Evolutionary conservation across 2,329 filamentous ascomycete genomes (phyloP).

Genomic region (Lojkania enalia): DNA sequence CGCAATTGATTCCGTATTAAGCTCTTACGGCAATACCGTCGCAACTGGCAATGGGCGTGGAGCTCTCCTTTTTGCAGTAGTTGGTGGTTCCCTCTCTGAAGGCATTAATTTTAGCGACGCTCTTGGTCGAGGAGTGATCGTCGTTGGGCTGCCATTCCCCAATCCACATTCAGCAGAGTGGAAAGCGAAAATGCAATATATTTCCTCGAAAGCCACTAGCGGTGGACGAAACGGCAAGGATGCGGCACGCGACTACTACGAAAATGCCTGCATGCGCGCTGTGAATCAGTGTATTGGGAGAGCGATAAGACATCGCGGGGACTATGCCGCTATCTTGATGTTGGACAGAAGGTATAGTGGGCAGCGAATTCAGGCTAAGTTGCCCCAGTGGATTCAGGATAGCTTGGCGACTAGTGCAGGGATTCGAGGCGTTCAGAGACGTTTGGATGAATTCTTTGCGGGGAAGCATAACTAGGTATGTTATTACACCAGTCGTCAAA

Average conservation of each 20-base stretch:
- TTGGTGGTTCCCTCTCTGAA: slow-evolving; percentile 93
- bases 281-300: slow-evolving; percentile 96
- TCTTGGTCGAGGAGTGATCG: slow-evolving; percentile 83
- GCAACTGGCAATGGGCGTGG: slow-evolving; percentile 57
- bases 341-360: slow-evolving; percentile 79
- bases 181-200: slow-evolving; percentile 87
- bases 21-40: slow-evolving; percentile 72
- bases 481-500: background rate
- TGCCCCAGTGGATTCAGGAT: slow-evolving; percentile 85
- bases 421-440: slow-evolving; percentile 49
- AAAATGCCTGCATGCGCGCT: slow-evolving; percentile 93
- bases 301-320: slow-evolving; percentile 82
- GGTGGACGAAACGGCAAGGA: slow-evolving; percentile 44
- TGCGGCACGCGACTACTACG: slow-evolving; percentile 77
- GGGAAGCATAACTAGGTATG: slow-evolving; percentile 23
- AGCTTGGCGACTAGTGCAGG: slow-evolving; percentile 57
- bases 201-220: slow-evolving; percentile 64
- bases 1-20: slow-evolving; percentile 69
- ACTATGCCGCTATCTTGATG: slow-evolving; percentile 90
- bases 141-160: slow-evolving; percentile 91
- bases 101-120: slow-evolving; percentile 97
- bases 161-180: slow-evolving; percentile 89
- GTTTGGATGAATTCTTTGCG: slow-evolving; percentile 44
- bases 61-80: slow-evolving; percentile 83
- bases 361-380: slow-evolving; percentile 72